These are phyloP conservation scores for Aspergillus melleus DNA, from an alignment of 2,329 filamentous ascomycete species.

Conservation along the genomic window DNA sequence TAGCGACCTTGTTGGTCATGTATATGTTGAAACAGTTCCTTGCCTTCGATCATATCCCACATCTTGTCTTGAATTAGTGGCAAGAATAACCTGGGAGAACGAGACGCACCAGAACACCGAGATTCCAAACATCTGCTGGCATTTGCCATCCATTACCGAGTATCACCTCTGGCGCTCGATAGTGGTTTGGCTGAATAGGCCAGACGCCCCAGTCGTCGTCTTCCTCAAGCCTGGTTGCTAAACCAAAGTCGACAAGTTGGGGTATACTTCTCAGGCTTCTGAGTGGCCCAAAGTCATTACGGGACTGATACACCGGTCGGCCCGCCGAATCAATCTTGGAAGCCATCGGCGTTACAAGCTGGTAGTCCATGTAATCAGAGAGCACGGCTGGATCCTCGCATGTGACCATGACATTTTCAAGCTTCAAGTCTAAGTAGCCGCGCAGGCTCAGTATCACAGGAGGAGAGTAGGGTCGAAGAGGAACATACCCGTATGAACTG, in stretches of 20 bases:
- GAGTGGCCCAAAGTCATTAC: constrained; percentile 33
- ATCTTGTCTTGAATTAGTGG: constrained; percentile 27
- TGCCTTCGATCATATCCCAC: constrained; percentile 41
- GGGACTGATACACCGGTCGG: constrained; percentile 35
- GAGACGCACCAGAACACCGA: constrained; percentile 36
- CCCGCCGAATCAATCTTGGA: constrained; percentile 36
- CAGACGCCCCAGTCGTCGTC: constrained; percentile 44
- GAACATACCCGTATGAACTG: constrained; percentile 43
- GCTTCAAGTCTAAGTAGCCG: constrained; percentile 41
- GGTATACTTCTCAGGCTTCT: constrained; percentile 29
- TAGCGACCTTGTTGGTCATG: constrained; percentile 37
- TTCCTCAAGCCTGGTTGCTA: constrained; percentile 35
- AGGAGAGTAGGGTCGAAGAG: constrained; percentile 12
- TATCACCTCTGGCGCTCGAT: constrained; percentile 44
- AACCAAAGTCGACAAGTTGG: constrained; percentile 40
- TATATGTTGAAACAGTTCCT: constrained; percentile 39
- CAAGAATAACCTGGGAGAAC: no score
- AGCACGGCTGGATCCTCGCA: constrained; percentile 33
- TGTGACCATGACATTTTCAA: constrained; percentile 45
- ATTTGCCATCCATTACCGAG: constrained; percentile 41
- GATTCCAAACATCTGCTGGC: constrained; percentile 44
- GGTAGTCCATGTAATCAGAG: constrained; percentile 32
- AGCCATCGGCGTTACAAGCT: constrained; percentile 33
- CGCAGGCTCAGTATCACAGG: constrained; percentile 14
- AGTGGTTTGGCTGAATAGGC: constrained; percentile 47